Evolutionary conservation across 495 filamentous ascomycete species (phyloP).

Genomic region (Daldinia loculata): DNA sequence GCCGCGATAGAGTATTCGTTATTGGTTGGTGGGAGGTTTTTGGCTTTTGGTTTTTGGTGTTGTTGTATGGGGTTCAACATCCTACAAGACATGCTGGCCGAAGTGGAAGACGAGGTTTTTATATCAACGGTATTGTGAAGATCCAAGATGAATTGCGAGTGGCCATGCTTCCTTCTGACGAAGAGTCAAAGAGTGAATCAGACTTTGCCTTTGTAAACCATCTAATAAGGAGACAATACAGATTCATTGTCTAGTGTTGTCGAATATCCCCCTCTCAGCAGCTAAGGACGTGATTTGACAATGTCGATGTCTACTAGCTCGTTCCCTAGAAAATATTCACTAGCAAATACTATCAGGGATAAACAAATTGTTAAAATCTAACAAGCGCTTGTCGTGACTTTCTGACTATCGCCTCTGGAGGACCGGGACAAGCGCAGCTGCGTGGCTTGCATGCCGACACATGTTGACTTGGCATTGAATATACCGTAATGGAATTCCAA

Average conservation of each 20-base stretch:
- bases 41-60: not conserved
- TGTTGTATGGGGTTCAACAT: not conserved
- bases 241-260: not conserved
- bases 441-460: not conserved
- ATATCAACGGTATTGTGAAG: slow-evolving; percentile 22
- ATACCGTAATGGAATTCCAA: not conserved
- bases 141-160: not conserved
- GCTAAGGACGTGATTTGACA: not conserved
- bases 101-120: not conserved
- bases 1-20: slow-evolving; percentile 3
- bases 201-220: slow-evolving; percentile 6
- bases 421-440: not conserved
- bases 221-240: not conserved
- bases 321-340: not conserved
- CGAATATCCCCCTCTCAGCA: not conserved
- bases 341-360: not conserved
- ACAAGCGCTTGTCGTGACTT: too few species aligned
- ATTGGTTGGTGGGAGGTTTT: slow-evolving; percentile 2
- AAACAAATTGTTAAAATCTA: too few species aligned
- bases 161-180: not conserved
- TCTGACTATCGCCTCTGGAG: not conserved
- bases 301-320: not conserved
- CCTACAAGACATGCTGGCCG: not conserved
- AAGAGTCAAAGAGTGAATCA: not conserved
- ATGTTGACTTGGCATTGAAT: not conserved